phyloP scores from a whole-genome alignment of 2,329 filamentous ascomycete genomes.

The Sporothrix globosa region DNA sequence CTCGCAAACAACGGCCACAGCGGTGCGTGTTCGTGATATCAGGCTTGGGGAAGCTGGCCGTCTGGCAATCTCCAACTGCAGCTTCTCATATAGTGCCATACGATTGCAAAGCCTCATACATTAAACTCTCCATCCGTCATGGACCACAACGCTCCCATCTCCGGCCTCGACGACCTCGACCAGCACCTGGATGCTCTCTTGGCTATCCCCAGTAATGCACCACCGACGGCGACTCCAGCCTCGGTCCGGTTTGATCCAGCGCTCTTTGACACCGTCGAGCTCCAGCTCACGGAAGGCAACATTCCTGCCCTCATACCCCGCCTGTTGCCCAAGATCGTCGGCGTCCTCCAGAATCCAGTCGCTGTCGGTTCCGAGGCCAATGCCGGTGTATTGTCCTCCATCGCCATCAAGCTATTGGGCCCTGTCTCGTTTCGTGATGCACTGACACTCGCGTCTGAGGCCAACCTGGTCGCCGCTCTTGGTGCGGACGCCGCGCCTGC shows the following conservation, averaged over 20 bases:
- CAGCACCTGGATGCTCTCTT: conserved; percentile 57
- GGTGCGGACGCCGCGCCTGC: conserved; percentile 58
- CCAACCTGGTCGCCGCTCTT: conserved; percentile 57
- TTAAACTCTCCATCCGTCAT: conserved; percentile 34
- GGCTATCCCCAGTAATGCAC: neutral
- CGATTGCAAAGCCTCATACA: neutral
- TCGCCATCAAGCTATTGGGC: conserved; percentile 60
- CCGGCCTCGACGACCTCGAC: conserved; percentile 58
- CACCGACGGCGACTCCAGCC: conserved; percentile 44
- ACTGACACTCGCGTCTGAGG: conserved; percentile 56
- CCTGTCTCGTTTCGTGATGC: conserved; percentile 57
- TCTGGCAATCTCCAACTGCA: neutral
- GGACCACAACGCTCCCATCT: conserved; percentile 50
- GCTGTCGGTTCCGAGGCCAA: conserved; percentile 41
- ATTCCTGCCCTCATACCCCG: conserved; percentile 56
- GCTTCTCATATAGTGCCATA: neutral
- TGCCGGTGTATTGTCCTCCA: conserved; percentile 50
- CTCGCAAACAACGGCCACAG: too few relatives aligned
- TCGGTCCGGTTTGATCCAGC: conserved; percentile 48
- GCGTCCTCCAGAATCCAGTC: conserved; percentile 51
- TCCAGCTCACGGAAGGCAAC: conserved; percentile 63
- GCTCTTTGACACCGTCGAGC: conserved; percentile 62
- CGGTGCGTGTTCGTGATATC: neutral
- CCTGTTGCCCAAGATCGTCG: conserved; percentile 58
- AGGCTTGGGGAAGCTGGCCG: neutral